phyloP scores from a whole-genome alignment of 2,329 filamentous ascomycete genomes.

The Alternaria longipes region DNA sequence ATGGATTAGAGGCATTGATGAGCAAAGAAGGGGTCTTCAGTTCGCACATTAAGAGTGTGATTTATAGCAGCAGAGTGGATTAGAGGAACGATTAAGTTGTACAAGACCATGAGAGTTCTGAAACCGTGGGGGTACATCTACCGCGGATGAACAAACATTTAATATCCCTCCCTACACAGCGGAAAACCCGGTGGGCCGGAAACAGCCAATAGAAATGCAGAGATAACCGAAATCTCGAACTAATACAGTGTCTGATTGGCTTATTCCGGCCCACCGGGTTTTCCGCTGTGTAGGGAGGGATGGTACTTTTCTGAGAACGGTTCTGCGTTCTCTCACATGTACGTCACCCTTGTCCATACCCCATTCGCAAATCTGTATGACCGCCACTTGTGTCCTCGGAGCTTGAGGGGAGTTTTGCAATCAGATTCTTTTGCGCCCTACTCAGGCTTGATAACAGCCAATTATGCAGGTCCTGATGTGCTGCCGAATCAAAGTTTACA shows the following conservation, averaged over 20 bases:
- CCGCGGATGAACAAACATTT: conserved; percentile 8
- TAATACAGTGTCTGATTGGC: too few relatives aligned
- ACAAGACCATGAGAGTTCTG: not conserved
- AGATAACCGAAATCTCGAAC: too few relatives aligned
- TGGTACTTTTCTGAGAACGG: conserved; percentile 17
- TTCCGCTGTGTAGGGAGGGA: too few relatives aligned
- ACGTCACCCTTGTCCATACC: conserved; percentile 7
- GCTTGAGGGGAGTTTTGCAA: conserved; percentile 8
- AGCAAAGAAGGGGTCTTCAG: conserved; percentile 5
- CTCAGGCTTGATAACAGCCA: conserved; percentile 12
- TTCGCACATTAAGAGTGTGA: conserved; percentile 13
- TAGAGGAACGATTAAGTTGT: not conserved
- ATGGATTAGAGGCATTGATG: conserved; percentile 6
- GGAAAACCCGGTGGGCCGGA: too few relatives aligned
- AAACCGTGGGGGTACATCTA: conserved; percentile 7
- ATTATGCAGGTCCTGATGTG: conserved; percentile 1
- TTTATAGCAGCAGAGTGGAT: conserved; percentile 18
- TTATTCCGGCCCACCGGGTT: too few relatives aligned
- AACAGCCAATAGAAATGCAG: too few relatives aligned
- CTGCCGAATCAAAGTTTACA: conserved; percentile 20
- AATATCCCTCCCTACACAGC: too few relatives aligned
- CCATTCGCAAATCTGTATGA: conserved; percentile 8
- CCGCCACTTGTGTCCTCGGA: conserved; percentile 14
- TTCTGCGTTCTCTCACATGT: conserved; percentile 12
- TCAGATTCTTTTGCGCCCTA: conserved; percentile 10